Base-by-base conservation (phyloP, 345 rosid genomes). In the Raphanus sativus region DNA sequence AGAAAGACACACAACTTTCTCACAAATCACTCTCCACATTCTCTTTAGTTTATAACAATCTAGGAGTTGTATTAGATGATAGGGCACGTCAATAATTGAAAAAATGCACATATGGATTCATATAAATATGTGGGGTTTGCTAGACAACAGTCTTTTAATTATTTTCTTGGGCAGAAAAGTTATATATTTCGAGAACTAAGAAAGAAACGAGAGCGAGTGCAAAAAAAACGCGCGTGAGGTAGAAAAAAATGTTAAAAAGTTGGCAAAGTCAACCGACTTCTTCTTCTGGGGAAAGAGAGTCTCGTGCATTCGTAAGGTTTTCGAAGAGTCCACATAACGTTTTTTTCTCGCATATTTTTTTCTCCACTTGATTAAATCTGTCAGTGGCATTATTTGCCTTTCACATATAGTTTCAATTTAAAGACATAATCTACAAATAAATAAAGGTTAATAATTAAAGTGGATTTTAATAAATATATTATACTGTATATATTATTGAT, bases 191-290 rank as follows among this genome's bases (percentile, higher is more conserved):
- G 62, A 61, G 67, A 58, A 52, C 2, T 56, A 9, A 8, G 17
- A n/a, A 48, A n/a, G 17, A 74, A 62, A 45, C 42, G 45, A 72
- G 74, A 17, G 81, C 67, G 65, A 61, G 65, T 74, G 75, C 28
- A 8, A 0, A 34, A 32, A 12, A 52, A 30, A 40, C 11, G 81
- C 82, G 82, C 71, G 82, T 80, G 79, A 59, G 33, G 28, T 63
- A 25, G 12, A 11, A 56, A 34, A 28, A 9, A 3, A 4, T 42
- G 63, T 48, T 4, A 72, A 40, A 48, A 58, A 54, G 13, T 6
- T 60, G 66, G 73, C 69, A 73, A 79, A 91, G 97, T 94, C 98
- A 94, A 94, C 94, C 81, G 65, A 77, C 60, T 79, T 73, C 67
- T 86, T 86, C 84, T 86, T 86, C 84, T 81, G 89, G 86, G 32